phyloP scores from a whole-genome alignment of 257 asterid genomes.

The Solanum corneliomulleri region DNA sequence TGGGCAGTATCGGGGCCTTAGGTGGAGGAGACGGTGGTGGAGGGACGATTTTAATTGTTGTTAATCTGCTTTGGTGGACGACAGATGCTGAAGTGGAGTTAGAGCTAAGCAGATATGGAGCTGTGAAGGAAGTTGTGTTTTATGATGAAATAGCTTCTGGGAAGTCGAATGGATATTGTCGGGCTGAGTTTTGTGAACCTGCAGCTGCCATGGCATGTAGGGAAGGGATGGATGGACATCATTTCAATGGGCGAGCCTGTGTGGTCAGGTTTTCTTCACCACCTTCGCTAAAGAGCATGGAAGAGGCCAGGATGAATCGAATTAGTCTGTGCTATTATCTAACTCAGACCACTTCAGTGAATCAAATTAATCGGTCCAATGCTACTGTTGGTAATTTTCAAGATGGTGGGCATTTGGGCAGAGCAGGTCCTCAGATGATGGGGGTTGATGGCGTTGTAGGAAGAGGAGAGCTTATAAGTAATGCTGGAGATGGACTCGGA shows the following conservation, averaged over 20 bases:
- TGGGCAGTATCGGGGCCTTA: background rate
- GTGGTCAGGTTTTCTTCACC: conserved; percentile 93
- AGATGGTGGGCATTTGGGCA: conserved; percentile 26
- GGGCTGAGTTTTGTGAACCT: conserved; percentile 73
- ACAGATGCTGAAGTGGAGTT: conserved; percentile 82
- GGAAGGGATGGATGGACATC: conserved; percentile 74
- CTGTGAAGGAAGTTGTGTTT: conserved; percentile 75
- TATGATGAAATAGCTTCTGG: conserved; percentile 92
- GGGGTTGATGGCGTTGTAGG: conserved; percentile 56
- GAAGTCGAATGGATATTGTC: conserved; percentile 91
- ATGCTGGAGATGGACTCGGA: conserved; percentile 50
- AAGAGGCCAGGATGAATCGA: conserved; percentile 48
- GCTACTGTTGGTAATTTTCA: conserved; percentile 17
- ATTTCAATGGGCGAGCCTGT: conserved; percentile 80
- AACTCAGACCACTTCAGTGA: background rate
- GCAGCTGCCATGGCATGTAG: conserved; percentile 72
- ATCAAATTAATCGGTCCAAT: too few relatives aligned
- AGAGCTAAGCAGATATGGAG: conserved; percentile 66
- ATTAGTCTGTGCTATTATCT: conserved; percentile 11
- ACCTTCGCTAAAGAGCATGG: conserved; percentile 61
- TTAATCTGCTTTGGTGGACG: conserved; percentile 97
- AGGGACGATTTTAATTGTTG: conserved; percentile 64
- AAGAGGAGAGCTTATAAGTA: conserved; percentile 65
- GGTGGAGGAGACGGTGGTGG: conserved; percentile 19
- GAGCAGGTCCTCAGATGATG: conserved; percentile 24